phyloP scores from a whole-genome alignment of 1,284 basidiomycete genomes.

The Schizophyllum commune region DNA sequence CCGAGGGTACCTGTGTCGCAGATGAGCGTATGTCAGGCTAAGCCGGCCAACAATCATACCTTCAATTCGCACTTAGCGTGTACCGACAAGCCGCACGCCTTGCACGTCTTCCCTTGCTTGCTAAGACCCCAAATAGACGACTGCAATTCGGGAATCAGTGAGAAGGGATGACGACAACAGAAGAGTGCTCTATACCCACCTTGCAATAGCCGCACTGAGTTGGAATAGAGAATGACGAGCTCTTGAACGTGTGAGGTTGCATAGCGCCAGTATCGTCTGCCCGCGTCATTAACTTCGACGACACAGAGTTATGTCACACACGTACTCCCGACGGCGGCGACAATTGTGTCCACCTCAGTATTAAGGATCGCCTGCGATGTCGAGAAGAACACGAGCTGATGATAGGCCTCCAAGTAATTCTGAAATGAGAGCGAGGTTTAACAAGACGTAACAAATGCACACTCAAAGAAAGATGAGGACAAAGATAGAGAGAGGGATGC shows the following conservation, averaged over 20 bases:
- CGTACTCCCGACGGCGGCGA: slow-evolving; percentile 58
- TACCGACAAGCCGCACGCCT: slow-evolving; percentile 69
- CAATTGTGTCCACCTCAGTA: slow-evolving; percentile 56
- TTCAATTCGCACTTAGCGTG: slow-evolving; percentile 82
- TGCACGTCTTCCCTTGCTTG: slow-evolving; percentile 80
- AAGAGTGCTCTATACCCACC: slow-evolving; percentile 28
- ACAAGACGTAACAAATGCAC: background rate
- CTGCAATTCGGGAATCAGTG: slow-evolving; percentile 25
- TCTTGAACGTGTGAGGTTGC: slow-evolving; percentile 73
- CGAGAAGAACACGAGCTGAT: slow-evolving; percentile 49
- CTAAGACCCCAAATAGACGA: slow-evolving; percentile 79
- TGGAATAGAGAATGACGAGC: slow-evolving; percentile 76
- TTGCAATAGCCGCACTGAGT: slow-evolving; percentile 76
- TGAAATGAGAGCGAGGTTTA: slow-evolving; percentile 18
- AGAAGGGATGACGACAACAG: background rate
- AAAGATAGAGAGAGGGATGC: background rate
- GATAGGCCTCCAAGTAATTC: slow-evolving; percentile 59
- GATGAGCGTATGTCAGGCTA: slow-evolving; percentile 1
- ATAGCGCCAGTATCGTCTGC: slow-evolving; percentile 66
- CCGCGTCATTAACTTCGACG: background rate
- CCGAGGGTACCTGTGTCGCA: slow-evolving; percentile 58
- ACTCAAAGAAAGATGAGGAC: background rate
- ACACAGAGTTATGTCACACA: slow-evolving; percentile 1
- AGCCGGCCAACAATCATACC: slow-evolving; percentile 29
- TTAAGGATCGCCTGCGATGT: slow-evolving; percentile 47